Evolutionary conservation across 345 rosid genomes (phyloP), one percentile per base, ranked within the genome.

Genomic region (Rhizophora mangle): DNA sequence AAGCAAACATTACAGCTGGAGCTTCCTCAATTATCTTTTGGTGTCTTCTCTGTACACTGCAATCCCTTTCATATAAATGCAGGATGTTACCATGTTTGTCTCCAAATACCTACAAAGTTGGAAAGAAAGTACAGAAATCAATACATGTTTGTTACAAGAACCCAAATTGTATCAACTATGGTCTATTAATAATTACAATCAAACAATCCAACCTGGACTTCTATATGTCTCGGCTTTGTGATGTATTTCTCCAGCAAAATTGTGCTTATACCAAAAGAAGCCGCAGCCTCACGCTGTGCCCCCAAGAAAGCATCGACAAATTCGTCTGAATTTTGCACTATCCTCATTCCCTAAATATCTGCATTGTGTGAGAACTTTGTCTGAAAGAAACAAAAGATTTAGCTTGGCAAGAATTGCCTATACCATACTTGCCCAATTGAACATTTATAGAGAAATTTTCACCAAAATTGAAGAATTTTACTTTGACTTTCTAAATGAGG

Each of bases 21-120:
- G 98, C 97, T 87, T 94, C 98, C 86, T 94, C 98, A 47, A 94
- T 94, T 68, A 94, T 89, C 87, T 94, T 94, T 78, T 91, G 98
- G 79, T 91, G 97, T 77, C 97, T 88, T 85, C 98, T 87, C 81
- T 94, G 98, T 60, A 94, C 83, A 49, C 97, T 91, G 85, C 98
- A 94, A 81, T 91, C 98, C 71, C 97, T 87, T 84, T 94, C 98
- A 72, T 85, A 85, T 49, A 94, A 83, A 82, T 94, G 86, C 62
- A 91, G 83, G 31, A 88, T 72, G 58, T 88, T 87, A 51, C 98
- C 98, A 72, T 77, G 74, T 77, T 91, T 88, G 82, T 94, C 97
- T 57, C 97, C 97, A 83, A 88, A 91, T 78, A 94, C 71, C 96
- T 91, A 72, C 49, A 60, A 71, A 31, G 58, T 37, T 60, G 65